A percentile compares a stretch with the other conserved stretches of the same genome.
Conservation (phyloP, 169 alveolate genomes). For the Plasmodium knowlesi region DNA sequence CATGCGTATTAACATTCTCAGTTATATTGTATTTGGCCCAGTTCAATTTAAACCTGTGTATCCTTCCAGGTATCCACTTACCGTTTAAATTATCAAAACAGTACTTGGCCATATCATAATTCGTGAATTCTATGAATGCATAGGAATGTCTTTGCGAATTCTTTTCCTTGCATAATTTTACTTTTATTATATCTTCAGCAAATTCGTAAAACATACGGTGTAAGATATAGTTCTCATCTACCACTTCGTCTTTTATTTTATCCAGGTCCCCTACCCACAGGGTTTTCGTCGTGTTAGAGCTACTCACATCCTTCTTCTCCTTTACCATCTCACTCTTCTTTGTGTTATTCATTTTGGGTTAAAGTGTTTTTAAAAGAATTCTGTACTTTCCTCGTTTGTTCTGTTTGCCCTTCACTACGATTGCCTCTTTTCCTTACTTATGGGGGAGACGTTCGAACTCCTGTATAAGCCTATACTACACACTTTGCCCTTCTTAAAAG, state of each 20-base stretch:
- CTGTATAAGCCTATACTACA: background rate
- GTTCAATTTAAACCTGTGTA: conserved; percentile 48
- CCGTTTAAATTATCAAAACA: conserved; percentile 73
- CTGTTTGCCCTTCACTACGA: background rate
- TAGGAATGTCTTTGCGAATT: conserved; percentile 54
- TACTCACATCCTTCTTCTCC: conserved; percentile 26
- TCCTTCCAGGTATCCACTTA: conserved; percentile 73
- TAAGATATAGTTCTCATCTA: conserved; percentile 64
- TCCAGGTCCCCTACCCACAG: conserved; percentile 73
- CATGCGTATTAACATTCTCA: conserved; percentile 36
- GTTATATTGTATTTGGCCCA: conserved; percentile 69
- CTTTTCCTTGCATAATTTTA: conserved; percentile 72
- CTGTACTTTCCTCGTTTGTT: background rate
- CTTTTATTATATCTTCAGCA: conserved; percentile 60
- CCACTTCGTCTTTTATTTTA: conserved; percentile 62
- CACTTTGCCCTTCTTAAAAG: background rate
- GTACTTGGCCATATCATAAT: conserved; percentile 49
- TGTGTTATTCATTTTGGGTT: conserved; percentile 29
- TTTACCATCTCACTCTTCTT: background rate
- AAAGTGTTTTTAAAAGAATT: background rate
- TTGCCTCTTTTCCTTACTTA: background rate
- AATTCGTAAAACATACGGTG: conserved; percentile 73
- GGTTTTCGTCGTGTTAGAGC: conserved; percentile 41
- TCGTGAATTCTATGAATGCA: conserved; percentile 70
- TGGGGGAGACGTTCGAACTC: background rate